A percentile compares a stretch with the other conserved stretches of the same genome.
Conservation (phyloP, 345 rosid species). For the Reutealis trisperma region DNA sequence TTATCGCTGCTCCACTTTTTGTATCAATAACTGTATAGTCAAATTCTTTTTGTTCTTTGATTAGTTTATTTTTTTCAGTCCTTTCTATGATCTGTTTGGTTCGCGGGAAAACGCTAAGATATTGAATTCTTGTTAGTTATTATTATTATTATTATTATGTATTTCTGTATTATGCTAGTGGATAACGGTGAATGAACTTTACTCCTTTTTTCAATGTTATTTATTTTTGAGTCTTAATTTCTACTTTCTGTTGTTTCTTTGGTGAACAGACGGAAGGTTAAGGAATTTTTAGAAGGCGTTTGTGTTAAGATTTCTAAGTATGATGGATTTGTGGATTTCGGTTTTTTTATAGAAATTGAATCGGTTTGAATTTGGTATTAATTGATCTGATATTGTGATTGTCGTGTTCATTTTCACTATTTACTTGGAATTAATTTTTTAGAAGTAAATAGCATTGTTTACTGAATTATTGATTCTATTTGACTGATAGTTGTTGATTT, state of each 20-base stretch:
- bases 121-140: neutral
- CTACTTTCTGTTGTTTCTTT: neutral
- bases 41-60: neutral
- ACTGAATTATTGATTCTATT: neutral
- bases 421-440: neutral
- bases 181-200: no score
- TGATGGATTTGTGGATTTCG: neutral
- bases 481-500: neutral
- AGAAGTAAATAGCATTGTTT: neutral
- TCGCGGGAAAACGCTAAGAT: neutral
- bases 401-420: neutral
- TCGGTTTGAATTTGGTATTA: neutral
- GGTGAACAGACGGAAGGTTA: neutral
- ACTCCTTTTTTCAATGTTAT: neutral
- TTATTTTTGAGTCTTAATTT: neutral
- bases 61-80: neutral
- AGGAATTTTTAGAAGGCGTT: neutral
- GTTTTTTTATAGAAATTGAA: neutral
- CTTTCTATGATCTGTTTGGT: conserved; percentile 7
- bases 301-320: neutral
- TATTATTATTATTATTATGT: no score
- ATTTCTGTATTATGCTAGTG: neutral
- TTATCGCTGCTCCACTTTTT: no score
- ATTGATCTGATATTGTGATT: neutral
- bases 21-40: no score